These are phyloP conservation scores for Hydnomerulius pinastri DNA, from an alignment of 768 basidiomycete genomes.

Conservation along the genomic window DNA sequence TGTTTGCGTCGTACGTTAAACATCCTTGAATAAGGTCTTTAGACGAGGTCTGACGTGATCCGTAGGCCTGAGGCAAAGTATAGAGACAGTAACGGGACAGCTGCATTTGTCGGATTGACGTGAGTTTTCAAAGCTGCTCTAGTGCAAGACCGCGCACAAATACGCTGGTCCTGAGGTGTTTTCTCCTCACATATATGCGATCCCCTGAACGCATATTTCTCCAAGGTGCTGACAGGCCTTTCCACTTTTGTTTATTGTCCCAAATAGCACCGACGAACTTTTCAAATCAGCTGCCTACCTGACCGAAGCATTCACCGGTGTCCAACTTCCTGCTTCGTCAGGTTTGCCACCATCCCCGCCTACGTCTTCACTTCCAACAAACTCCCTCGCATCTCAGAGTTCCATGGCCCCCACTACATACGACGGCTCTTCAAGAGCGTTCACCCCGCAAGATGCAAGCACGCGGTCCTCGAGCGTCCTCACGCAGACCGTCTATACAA, in stretches of 20 bases:
- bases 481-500: conserved; percentile 18
- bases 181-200: background rate
- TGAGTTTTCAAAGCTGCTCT: no score
- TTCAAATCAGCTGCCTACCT: conserved; percentile 76
- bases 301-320: conserved; percentile 58
- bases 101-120: conserved; percentile 74
- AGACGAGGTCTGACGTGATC: background rate
- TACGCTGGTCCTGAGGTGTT: background rate
- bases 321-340: conserved; percentile 19
- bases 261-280: conserved; percentile 67
- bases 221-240: background rate
- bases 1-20: conserved; percentile 47
- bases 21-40: background rate
- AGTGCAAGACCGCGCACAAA: background rate
- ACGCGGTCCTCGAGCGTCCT: conserved; percentile 25
- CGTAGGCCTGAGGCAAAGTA: conserved; percentile 65
- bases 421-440: background rate
- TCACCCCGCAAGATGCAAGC: background rate
- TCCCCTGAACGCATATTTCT: background rate
- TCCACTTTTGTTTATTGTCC: conserved; percentile 1
- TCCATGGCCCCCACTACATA: background rate
- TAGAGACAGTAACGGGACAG: conserved; percentile 59
- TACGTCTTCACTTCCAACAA: conserved; percentile 13
- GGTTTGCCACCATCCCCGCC: background rate
- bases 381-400: background rate